Base-by-base conservation (phyloP, 2,329 filamentous ascomycete genomes). In the Colletotrichum sp. region DNA sequence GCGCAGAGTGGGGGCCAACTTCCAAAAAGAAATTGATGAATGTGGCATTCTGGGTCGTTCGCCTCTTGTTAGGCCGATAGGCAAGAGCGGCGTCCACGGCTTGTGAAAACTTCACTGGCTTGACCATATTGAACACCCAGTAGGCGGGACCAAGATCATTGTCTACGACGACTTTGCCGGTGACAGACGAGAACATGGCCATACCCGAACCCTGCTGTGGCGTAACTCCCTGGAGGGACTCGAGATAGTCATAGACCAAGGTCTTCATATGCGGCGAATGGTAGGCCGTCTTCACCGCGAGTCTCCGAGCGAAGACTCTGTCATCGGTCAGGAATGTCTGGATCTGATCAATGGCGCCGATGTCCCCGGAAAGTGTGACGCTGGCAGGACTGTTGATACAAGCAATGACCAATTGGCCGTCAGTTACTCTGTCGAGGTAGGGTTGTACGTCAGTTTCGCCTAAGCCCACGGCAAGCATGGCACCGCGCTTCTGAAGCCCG, bases 351-450 rank as follows among this genome's bases (percentile, higher is more conserved):
- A 91, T 82, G 5, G 84, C 85, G 0, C 80, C 78, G 34, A 85
- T 83, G 57, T 89, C 86, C 9, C 90, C 90, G 0, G 89, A 90
- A 0, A 90, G 84, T 0, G 90, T 91, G 9, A 88, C 79, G 21
- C 86, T 90, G 1, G 82, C 82, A 0, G 89, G 89, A 30, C 88
- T 89, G 82, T 92, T 92, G 78, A 88, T 85, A 78, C 89, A 90
- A 36, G 75, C 65, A 24, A 69, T 67, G 24, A 82, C 71, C 9
- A 78, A 73, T 15, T 77, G 36, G 2, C 8, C 21, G 26, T 60
- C 15, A 6, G 52, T n/a, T n/a, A 63, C 16, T 30, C 24, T 34
- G 15, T 32, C 52, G 16, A 60, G 67, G 7, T 60, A 60, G 7
- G 81, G 80, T 75, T 84, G 84, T 18, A 86, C 67, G 24, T 58